Percentiles rank a stretch among this genome's conserved stretches.
phyloP scores from a whole-genome alignment of 768 basidiomycete genomes.

The Boletus rubescentipes region DNA sequence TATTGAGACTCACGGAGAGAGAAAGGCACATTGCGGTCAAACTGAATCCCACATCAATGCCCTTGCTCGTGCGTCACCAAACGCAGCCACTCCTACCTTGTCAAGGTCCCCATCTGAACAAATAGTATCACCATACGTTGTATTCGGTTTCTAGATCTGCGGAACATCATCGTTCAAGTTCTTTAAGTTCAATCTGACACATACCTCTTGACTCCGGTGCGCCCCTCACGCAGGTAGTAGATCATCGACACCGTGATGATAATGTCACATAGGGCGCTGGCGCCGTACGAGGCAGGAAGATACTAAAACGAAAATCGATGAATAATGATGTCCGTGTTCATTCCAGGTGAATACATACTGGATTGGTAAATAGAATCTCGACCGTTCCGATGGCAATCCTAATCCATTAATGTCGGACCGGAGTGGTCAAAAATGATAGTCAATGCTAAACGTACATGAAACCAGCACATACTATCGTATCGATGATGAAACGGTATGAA shows the following conservation, averaged over 20 bases:
- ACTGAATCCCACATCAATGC: background rate
- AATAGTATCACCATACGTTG: background rate
- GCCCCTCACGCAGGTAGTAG: constrained; percentile 2
- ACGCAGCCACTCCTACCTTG: background rate
- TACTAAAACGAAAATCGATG: background rate
- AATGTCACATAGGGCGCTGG: background rate
- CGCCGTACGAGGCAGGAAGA: background rate
- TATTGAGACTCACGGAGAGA: background rate
- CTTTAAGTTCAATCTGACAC: background rate
- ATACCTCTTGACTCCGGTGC: constrained; percentile 3
- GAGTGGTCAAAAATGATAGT: background rate
- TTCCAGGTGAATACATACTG: background rate
- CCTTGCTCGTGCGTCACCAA: no score
- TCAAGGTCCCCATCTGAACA: background rate
- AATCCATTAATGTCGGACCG: background rate
- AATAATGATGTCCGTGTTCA: no score
- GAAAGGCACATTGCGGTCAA: background rate
- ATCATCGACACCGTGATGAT: constrained; percentile 5
- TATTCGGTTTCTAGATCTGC: no score
- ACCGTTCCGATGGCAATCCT: background rate
- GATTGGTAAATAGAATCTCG: background rate
- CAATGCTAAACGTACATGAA: background rate
- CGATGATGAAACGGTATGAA: background rate
- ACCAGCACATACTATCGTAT: background rate
- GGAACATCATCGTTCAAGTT: background rate